These are phyloP conservation scores for Plasmodium vinckei DNA, from an alignment of 169 alveolate species.

Conservation along the genomic window DNA sequence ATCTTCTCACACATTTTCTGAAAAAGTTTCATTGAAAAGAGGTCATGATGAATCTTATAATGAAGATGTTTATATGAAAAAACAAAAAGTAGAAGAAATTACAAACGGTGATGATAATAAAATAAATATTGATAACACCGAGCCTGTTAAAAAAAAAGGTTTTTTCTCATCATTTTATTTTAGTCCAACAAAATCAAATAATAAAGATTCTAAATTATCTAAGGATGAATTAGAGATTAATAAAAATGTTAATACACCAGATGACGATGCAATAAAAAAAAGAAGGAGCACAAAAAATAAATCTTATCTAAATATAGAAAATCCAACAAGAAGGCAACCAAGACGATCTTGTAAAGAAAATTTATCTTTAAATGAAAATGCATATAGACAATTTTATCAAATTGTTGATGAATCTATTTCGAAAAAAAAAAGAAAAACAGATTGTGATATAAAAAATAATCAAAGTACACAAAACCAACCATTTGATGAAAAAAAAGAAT, in stretches of 20 bases:
- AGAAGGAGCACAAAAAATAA: conserved; percentile 23
- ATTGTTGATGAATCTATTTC: conserved; percentile 39
- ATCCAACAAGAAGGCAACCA: conserved; percentile 71
- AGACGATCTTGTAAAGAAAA: conserved; percentile 73
- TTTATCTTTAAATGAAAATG: conserved; percentile 42
- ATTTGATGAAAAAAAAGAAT: conserved; percentile 15
- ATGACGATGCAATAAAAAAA: conserved; percentile 28
- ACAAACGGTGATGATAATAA: not conserved
- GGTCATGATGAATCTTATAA: conserved; percentile 28
- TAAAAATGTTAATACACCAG: not conserved
- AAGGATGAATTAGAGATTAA: conserved; percentile 15
- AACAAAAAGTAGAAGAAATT: conserved; percentile 24
- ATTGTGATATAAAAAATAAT: conserved; percentile 4
- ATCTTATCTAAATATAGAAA: conserved; percentile 47
- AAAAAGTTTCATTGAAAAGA: conserved; percentile 22
- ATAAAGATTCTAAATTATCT: not conserved
- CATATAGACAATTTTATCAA: conserved; percentile 38
- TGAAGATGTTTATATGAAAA: conserved; percentile 12
- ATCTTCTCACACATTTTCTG: conserved; percentile 40
- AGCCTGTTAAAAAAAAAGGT: not conserved
- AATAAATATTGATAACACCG: not conserved
- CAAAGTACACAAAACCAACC: not conserved
- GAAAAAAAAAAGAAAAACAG: conserved; percentile 36
- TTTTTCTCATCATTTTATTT: conserved; percentile 12
- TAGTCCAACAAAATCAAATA: conserved; percentile 7